A percentile compares a stretch with the other conserved stretches of the same genome.
phyloP scores from a whole-genome alignment of 2,329 filamentous ascomycete genomes.

The Dactylellina cionopaga region DNA sequence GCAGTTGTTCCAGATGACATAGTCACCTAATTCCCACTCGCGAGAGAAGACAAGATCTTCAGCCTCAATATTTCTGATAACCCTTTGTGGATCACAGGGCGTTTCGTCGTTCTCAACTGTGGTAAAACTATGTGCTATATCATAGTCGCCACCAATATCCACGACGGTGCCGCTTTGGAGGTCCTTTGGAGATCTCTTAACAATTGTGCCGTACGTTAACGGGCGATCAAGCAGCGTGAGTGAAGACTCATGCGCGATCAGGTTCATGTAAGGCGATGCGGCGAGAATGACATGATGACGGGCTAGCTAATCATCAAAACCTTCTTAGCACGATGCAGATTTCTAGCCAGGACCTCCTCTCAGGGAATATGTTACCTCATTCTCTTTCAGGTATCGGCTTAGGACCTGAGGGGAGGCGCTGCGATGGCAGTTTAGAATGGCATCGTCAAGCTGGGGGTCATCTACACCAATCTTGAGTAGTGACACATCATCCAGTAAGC shows the following conservation, averaged over 20 bases:
- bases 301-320: slow-evolving; percentile 60
- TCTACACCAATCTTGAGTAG: slow-evolving; percentile 48
- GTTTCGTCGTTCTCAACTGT: slow-evolving; percentile 57
- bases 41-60: slow-evolving; percentile 64
- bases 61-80: slow-evolving; percentile 59
- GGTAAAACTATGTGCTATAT: slow-evolving; percentile 51
- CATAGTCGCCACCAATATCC: slow-evolving; percentile 61
- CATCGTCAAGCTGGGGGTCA: slow-evolving; percentile 48
- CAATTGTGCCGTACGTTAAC: slow-evolving; percentile 67
- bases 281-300: slow-evolving; percentile 64
- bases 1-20: slow-evolving; percentile 66
- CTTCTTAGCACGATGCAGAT: slow-evolving; percentile 44
- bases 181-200: slow-evolving; percentile 65
- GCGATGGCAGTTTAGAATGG: slow-evolving; percentile 43
- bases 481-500: slow-evolving; percentile 38
- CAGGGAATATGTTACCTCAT: slow-evolving; percentile 34
- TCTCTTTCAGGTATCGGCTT: slow-evolving; percentile 52
- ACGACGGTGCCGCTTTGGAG: slow-evolving; percentile 68
- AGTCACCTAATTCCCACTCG: slow-evolving; percentile 65
- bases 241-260: slow-evolving; percentile 62
- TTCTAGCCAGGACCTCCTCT: slow-evolving; percentile 26
- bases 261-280: slow-evolving; percentile 61
- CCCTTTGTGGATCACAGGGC: slow-evolving; percentile 55
- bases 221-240: slow-evolving; percentile 67
- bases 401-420: slow-evolving; percentile 39